A percentile compares a stretch with the other conserved stretches of the same genome.
Conservation (phyloP, 2,329 filamentous ascomycete species). For the Epicoccum sorghinum region DNA sequence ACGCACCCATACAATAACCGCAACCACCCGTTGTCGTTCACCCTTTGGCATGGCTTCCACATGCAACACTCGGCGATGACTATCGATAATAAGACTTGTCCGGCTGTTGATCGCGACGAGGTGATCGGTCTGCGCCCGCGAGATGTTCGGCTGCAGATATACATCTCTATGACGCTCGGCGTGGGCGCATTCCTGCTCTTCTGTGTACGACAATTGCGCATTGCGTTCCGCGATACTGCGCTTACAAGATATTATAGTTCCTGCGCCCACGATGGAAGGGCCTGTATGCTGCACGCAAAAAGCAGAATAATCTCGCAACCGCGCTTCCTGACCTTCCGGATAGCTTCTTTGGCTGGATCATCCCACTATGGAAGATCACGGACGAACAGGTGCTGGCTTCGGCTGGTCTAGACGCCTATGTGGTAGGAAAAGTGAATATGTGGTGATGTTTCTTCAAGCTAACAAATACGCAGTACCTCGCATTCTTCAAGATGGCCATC, state of each 20-base stretch:
- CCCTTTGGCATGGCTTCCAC: slow-evolving; percentile 10
- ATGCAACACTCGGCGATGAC: slow-evolving; percentile 28
- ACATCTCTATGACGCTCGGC: slow-evolving; percentile 74
- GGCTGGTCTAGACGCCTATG: slow-evolving; percentile 92
- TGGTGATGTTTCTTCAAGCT: background rate
- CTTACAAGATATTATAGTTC: slow-evolving; percentile 60
- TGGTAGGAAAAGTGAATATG: slow-evolving; percentile 60
- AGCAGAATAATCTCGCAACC: slow-evolving; percentile 68
- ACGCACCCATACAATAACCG: slow-evolving; percentile 5
- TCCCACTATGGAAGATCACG: slow-evolving; percentile 79
- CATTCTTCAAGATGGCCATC: slow-evolving; percentile 95
- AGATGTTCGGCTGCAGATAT: slow-evolving; percentile 66
- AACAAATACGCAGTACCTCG: slow-evolving; percentile 67
- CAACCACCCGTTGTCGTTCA: slow-evolving; percentile 2
- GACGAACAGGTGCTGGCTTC: slow-evolving; percentile 89
- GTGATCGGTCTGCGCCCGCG: slow-evolving; percentile 46
- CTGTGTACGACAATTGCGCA: slow-evolving; percentile 62
- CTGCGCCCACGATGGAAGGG: slow-evolving; percentile 90
- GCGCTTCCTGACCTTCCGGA: slow-evolving; percentile 79
- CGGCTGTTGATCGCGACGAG: slow-evolving; percentile 24
- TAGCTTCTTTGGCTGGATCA: slow-evolving; percentile 91
- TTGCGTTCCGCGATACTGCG: background rate
- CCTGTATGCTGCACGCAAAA: slow-evolving; percentile 88
- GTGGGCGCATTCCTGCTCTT: slow-evolving; percentile 75
- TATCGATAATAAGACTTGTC: slow-evolving; percentile 24